These are phyloP conservation scores for Ustilago trichophora DNA, from an alignment of 1,284 basidiomycete species.

Conservation along the genomic window DNA sequence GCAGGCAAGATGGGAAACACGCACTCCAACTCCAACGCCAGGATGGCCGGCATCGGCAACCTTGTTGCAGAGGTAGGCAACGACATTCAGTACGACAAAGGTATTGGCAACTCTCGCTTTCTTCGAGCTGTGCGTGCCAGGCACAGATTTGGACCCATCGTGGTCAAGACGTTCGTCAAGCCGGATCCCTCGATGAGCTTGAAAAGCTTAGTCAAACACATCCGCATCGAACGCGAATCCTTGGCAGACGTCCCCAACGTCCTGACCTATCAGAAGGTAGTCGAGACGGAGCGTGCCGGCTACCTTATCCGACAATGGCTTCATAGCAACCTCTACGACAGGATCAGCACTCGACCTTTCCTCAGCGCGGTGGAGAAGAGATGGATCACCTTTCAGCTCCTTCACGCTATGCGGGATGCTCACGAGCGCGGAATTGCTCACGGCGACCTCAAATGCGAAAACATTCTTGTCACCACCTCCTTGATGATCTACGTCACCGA, in stretches of 20 bases:
- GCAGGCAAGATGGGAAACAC: constrained; percentile 60
- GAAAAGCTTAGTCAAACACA: constrained; percentile 74
- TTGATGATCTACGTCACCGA: constrained; percentile 95
- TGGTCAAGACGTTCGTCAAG: constrained; percentile 85
- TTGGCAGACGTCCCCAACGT: constrained; percentile 86
- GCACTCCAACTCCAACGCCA: constrained; percentile 39
- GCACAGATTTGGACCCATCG: constrained; percentile 76
- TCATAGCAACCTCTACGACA: constrained; percentile 92
- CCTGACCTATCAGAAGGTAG: constrained; percentile 86
- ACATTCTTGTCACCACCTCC: constrained; percentile 94
- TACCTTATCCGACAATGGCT: constrained; percentile 96
- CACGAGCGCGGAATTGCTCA: constrained; percentile 83
- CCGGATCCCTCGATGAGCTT: constrained; percentile 78
- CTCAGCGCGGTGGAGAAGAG: constrained; percentile 91
- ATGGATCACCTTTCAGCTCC: constrained; percentile 95
- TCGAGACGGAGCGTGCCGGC: constrained; percentile 95
- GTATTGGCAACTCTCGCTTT: constrained; percentile 89
- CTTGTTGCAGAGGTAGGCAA: constrained; percentile 57
- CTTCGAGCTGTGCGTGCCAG: constrained; percentile 87
- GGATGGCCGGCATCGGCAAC: constrained; percentile 53
- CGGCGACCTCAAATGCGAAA: constrained; percentile 98
- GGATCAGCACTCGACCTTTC: constrained; percentile 97
- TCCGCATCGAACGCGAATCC: constrained; percentile 82
- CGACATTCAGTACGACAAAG: constrained; percentile 61
- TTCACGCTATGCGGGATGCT: constrained; percentile 84